Percentiles rank a stretch among this genome's conserved stretches.
Evolutionary conservation across 176 grass and related monocot species (phyloP).

Genomic region (Secale cereale): DNA sequence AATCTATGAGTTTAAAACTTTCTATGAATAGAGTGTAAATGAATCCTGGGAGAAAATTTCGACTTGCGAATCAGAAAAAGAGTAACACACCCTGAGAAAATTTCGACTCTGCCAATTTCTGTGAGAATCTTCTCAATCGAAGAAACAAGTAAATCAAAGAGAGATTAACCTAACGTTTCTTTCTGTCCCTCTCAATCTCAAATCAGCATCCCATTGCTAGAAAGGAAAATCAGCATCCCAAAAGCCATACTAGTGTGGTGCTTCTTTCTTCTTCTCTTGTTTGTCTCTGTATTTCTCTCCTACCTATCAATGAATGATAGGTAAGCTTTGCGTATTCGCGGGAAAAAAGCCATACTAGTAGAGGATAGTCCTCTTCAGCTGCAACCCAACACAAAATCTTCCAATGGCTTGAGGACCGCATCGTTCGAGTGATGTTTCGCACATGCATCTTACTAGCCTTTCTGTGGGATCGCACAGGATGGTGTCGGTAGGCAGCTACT

Average conservation of each 20-base stretch:
- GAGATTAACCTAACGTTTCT: not conserved
- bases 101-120: not conserved
- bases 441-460: not conserved
- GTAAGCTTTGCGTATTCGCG: too few relatives aligned
- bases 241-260: too few relatives aligned
- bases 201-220: constrained; percentile 15
- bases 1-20: too few relatives aligned
- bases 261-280: too few relatives aligned
- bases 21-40: not conserved
- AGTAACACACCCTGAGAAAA: not conserved
- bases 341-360: too few relatives aligned
- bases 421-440: not conserved
- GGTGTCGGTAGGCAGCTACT: not conserved
- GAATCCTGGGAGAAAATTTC: not conserved
- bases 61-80: not conserved
- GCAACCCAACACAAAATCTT: not conserved
- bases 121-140: not conserved
- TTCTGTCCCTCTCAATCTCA: not conserved
- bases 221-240: not conserved
- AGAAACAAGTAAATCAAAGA: not conserved
- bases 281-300: too few relatives aligned
- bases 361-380: not conserved
- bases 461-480: constrained; percentile 6
- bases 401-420: not conserved
- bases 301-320: too few relatives aligned